A percentile compares a stretch with the other conserved stretches of the same genome.
These are phyloP conservation scores for Penicillium sp. DNA, from an alignment of 2,329 filamentous ascomycete species.

Conservation along the genomic window DNA sequence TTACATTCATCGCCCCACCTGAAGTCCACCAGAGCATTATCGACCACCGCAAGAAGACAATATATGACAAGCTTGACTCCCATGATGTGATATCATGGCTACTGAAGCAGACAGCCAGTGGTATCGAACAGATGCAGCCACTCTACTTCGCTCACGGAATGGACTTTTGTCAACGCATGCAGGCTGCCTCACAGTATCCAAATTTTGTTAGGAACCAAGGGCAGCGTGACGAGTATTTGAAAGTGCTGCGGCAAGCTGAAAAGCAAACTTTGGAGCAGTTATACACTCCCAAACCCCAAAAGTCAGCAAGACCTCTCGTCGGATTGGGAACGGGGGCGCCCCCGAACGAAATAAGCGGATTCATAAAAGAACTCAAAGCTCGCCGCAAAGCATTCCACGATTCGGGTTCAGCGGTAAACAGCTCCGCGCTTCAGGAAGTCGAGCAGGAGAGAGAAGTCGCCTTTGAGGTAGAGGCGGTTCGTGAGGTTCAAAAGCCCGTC, in stretches of 20 bases:
- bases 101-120: conserved; percentile 59
- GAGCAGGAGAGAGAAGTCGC: conserved; percentile 56
- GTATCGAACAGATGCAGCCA: conserved; percentile 56
- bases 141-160: conserved; percentile 58
- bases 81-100: conserved; percentile 58
- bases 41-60: conserved; percentile 38
- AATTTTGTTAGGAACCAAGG: conserved; percentile 36
- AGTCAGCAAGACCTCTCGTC: too few relatives aligned
- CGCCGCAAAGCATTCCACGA: too few relatives aligned
- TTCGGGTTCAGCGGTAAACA: conserved; percentile 28
- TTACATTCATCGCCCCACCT: conserved; percentile 53
- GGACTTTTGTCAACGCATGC: conserved; percentile 56
- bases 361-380: too few relatives aligned
- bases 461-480: conserved; percentile 47
- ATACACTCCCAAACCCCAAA: conserved; percentile 41
- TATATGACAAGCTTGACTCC: conserved; percentile 37
- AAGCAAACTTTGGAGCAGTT: conserved; percentile 55
- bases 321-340: too few relatives aligned
- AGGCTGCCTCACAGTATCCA: conserved; percentile 48
- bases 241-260: conserved; percentile 50
- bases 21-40: conserved; percentile 62
- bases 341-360: too few relatives aligned
- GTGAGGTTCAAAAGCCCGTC: conserved; percentile 49
- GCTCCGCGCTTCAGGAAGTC: conserved; percentile 46
- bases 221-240: conserved; percentile 41